phyloP scores from a whole-genome alignment of 345 rosid genomes.

The Salix udensis region DNA sequence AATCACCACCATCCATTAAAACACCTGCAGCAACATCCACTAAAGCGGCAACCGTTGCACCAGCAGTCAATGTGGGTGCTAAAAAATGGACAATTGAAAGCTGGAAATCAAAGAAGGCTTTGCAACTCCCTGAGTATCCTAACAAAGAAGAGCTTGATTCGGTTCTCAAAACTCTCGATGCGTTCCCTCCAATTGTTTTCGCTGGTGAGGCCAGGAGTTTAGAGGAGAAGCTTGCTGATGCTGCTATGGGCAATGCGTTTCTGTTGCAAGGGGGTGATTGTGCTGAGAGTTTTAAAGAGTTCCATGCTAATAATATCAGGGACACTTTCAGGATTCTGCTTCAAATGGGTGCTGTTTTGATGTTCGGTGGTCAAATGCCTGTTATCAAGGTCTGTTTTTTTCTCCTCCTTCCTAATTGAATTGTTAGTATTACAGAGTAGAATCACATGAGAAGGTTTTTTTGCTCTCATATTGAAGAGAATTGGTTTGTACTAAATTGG shows the following conservation, averaged over 20 bases:
- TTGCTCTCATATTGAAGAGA: background rate
- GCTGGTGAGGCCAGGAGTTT: slow-evolving; percentile 29
- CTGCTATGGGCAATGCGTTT: slow-evolving; percentile 28
- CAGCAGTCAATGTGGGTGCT: slow-evolving; percentile 4
- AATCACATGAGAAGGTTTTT: background rate
- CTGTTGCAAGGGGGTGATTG: slow-evolving; percentile 29
- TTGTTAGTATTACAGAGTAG: background rate
- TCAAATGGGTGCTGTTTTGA: slow-evolving; percentile 28
- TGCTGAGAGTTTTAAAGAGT: slow-evolving; percentile 32
- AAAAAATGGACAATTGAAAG: slow-evolving; percentile 24
- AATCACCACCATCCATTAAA: slow-evolving; percentile 5
- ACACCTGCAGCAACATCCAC: background rate
- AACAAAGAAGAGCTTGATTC: slow-evolving; percentile 16
- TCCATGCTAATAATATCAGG: slow-evolving; percentile 25
- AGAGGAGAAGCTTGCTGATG: slow-evolving; percentile 27
- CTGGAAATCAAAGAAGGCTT: slow-evolving; percentile 26
- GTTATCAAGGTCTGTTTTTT: slow-evolving; percentile 19
- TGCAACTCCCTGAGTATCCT: slow-evolving; percentile 28
- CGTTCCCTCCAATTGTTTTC: slow-evolving; percentile 30
- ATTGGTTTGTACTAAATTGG: background rate
- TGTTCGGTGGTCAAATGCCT: slow-evolving; percentile 35
- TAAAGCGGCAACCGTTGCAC: background rate
- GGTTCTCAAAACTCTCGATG: slow-evolving; percentile 22
- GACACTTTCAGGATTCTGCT: slow-evolving; percentile 30
- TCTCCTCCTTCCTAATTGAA: background rate